These are phyloP conservation scores for Pythium sp. DNA, from an alignment of 352 stramenopile species.

Conservation along the genomic window DNA sequence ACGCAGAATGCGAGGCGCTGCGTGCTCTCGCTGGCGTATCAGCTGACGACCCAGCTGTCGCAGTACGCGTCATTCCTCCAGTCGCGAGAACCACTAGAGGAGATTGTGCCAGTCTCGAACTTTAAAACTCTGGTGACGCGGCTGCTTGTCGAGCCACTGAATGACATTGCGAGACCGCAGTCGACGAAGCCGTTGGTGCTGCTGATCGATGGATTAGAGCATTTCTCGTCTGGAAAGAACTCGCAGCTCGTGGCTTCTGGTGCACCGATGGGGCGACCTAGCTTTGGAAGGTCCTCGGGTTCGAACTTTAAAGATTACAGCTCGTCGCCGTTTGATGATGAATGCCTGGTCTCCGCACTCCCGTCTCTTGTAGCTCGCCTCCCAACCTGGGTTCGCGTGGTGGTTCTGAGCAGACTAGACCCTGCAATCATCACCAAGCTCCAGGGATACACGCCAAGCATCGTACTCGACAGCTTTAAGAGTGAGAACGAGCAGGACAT, in stretches of 20 bases:
- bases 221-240: slow-evolving; percentile 12
- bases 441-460: slow-evolving; percentile 42
- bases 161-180: slow-evolving; percentile 52
- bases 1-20: slow-evolving; percentile 64
- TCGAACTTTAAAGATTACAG: not conserved
- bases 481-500: slow-evolving; percentile 58
- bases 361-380: slow-evolving; percentile 46
- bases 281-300: slow-evolving; percentile 17
- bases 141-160: slow-evolving; percentile 60
- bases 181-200: slow-evolving; percentile 55
- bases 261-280: slow-evolving; percentile 14
- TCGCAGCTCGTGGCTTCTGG: slow-evolving; percentile 14
- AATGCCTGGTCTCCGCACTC: slow-evolving; percentile 62
- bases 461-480: slow-evolving; percentile 44
- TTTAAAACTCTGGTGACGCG: slow-evolving; percentile 50
- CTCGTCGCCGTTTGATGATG: slow-evolving; percentile 22
- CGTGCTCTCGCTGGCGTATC: slow-evolving; percentile 66
- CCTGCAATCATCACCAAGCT: slow-evolving; percentile 54
- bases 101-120: slow-evolving; percentile 71
- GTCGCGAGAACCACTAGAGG: slow-evolving; percentile 63
- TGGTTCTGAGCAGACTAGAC: slow-evolving; percentile 66
- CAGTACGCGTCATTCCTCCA: slow-evolving; percentile 69
- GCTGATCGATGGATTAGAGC: slow-evolving; percentile 67
- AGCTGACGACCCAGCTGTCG: slow-evolving; percentile 70
- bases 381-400: slow-evolving; percentile 64